phyloP scores from a whole-genome alignment of 371 early-diverging fungal species.

The Mucor plumbeus region DNA sequence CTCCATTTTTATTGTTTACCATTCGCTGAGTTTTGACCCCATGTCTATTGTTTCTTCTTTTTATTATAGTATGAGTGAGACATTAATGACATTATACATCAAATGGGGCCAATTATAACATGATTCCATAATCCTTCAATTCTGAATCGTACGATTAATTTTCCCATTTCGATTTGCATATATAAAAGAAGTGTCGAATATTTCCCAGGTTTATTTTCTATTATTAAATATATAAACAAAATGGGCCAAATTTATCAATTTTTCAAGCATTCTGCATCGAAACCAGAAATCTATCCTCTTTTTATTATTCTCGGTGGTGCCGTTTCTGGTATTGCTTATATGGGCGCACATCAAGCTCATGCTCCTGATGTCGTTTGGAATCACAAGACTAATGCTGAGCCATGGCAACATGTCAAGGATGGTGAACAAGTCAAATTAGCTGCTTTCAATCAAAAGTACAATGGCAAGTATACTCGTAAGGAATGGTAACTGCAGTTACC shows the following conservation, averaged over 20 bases:
- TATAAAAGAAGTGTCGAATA: not conserved
- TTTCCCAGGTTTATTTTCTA: not conserved
- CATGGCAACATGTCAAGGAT: conserved; percentile 46
- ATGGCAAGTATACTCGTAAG: conserved; percentile 34
- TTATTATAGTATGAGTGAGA: not conserved
- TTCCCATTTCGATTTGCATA: not conserved
- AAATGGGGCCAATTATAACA: not conserved
- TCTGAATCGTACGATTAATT: conserved; percentile 6
- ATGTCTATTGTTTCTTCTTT: not conserved
- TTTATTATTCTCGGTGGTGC: conserved; percentile 37
- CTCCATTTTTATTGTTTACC: not conserved
- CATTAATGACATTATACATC: not conserved
- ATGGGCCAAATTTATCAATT: conserved; percentile 31
- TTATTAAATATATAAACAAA: not conserved
- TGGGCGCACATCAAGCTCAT: conserved; percentile 32
- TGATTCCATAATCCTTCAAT: not conserved
- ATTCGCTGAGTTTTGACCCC: conserved; percentile 9
- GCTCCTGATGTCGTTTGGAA: conserved; percentile 53
- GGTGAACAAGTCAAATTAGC: conserved; percentile 45
- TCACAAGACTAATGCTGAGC: conserved; percentile 36
- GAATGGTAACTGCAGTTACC: conserved; percentile 18
- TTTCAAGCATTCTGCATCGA: conserved; percentile 28
- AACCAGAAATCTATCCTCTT: conserved; percentile 47
- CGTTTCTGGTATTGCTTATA: conserved; percentile 32
- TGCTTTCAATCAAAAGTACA: conserved; percentile 41